Evolutionary conservation across 2,329 filamentous ascomycete species (phyloP).

Genomic region (Blastomyces gilchristii): DNA sequence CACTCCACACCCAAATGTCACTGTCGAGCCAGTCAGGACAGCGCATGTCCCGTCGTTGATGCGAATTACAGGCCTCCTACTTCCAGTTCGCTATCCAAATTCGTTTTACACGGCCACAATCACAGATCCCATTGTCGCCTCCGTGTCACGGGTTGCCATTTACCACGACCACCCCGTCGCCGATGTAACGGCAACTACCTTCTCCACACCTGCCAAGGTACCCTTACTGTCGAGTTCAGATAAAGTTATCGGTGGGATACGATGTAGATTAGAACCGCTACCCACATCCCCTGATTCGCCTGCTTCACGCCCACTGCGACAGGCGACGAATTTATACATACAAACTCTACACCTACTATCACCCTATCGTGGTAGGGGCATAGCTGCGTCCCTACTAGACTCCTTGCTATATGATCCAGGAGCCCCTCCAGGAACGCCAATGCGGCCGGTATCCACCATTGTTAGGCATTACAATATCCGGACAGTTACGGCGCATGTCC

Average conservation of each 20-base stretch:
- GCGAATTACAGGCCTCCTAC: conserved; percentile 47
- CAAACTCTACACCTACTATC: conserved; percentile 51
- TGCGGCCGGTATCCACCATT: conserved; percentile 24
- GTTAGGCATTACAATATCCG: conserved; percentile 42
- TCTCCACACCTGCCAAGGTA: conserved; percentile 15
- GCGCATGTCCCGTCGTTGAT: conserved; percentile 47
- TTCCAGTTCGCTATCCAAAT: conserved; percentile 52
- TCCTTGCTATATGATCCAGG: conserved; percentile 26
- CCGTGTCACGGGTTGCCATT: conserved; percentile 49
- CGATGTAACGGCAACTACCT: conserved; percentile 16
- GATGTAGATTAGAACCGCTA: conserved; percentile 37
- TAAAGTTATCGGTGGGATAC: conserved; percentile 40
- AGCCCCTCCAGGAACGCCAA: conserved; percentile 5
- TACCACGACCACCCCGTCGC: conserved; percentile 42
- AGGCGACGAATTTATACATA: conserved; percentile 46
- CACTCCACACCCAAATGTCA: conserved; percentile 41
- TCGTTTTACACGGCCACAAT: conserved; percentile 53
- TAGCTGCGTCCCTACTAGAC: conserved; percentile 47
- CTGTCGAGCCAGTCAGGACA: conserved; percentile 43
- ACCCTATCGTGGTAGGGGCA: conserved; percentile 48
- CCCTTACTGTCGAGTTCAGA: conserved; percentile 22
- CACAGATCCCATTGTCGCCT: conserved; percentile 42
- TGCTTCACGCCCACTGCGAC: conserved; percentile 11
- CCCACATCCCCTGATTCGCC: background rate
- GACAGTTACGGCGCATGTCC: conserved; percentile 52